Percentiles rank a stretch among this genome's conserved stretches.
phyloP scores from a whole-genome alignment of 352 stramenopile species.

The Phytophthora parvispora region DNA sequence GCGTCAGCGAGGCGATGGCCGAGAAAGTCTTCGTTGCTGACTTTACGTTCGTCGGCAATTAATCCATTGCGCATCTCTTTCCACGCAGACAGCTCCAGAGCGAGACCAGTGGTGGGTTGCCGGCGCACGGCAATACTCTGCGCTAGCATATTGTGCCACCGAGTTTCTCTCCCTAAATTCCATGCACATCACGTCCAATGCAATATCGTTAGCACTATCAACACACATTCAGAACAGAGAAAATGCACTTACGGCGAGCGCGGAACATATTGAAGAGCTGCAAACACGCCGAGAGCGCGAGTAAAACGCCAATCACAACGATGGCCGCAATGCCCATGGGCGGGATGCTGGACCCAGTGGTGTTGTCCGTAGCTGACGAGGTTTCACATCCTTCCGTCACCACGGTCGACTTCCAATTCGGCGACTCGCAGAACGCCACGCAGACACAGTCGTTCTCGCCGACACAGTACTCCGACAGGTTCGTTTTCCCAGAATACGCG shows the following conservation, averaged over 20 bases:
- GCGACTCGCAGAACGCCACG: constrained; percentile 64
- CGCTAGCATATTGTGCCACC: constrained; percentile 23
- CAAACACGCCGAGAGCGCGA: constrained; percentile 35
- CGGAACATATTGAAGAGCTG: constrained; percentile 41
- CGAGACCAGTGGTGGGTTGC: constrained; percentile 31
- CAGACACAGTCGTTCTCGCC: constrained; percentile 61
- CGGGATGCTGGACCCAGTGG: constrained; percentile 26
- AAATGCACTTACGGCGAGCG: constrained; percentile 36
- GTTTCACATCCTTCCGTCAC: constrained; percentile 51
- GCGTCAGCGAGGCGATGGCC: constrained; percentile 21
- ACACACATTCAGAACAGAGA: background rate
- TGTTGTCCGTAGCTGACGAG: background rate
- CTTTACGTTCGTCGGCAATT: constrained; percentile 58
- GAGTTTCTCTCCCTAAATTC: constrained; percentile 25
- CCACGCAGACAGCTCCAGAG: constrained; percentile 62
- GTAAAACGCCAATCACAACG: constrained; percentile 37
- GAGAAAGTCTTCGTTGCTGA: constrained; percentile 33
- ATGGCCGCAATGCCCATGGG: constrained; percentile 37
- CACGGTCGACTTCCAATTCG: constrained; percentile 46
- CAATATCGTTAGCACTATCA: constrained; percentile 3
- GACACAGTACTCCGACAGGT: constrained; percentile 52
- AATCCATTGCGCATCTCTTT: constrained; percentile 64
- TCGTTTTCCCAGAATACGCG: constrained; percentile 26
- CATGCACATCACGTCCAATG: background rate
- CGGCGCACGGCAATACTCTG: constrained; percentile 28